Base-by-base conservation (phyloP, 2,329 filamentous ascomycete genomes). In the Uncinocarpus reesii region DNA sequence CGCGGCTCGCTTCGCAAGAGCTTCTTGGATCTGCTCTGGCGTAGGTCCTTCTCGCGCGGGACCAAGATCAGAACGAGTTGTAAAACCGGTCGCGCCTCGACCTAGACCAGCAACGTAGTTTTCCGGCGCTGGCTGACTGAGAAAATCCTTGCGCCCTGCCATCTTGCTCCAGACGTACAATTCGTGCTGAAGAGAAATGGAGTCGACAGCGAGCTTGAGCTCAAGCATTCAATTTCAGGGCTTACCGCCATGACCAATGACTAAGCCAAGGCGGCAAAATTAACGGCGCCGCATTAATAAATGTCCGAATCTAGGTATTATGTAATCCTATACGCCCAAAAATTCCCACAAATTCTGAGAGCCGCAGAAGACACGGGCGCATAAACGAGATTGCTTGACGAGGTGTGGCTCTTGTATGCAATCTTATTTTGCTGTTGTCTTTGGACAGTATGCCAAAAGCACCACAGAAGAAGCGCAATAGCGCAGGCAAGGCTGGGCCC, bases 21-120 rank as follows among this genome's bases (percentile, higher is more conserved):
- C 89, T 66, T 95, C 92, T 67, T 96, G 95, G 70, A 98, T 95
- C 70, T 96, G 90, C 64, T 98, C 92, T 60, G 95, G 90, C 52
- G 86, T 95, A 42, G 92, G 92, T 13, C 92, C 92, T 71, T 95
- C 90, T 60, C 90, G 80, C 51, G 90, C 90, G 43, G 93, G 92
- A 50, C 93, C 92, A 50, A 98, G 75, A 76, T 98, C 92, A 49
- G 90, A 96, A 60, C 93, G 81, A 34, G 92, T 98, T 13, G 92
- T 96, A 71, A 98, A 98, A 52, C 93, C 92, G 6, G 92, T 98
- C 18, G 93, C 93, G 70, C 92, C 92, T 76, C 93, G 85, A 69
- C 92, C 92, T 54, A 98, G 81, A 78, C 92, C 92, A 55, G 92
- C 92, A 55, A 98, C 90, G 62, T 90, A 90, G 67, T 89, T 90